Conservation (phyloP, 1,284 basidiomycete genomes). For the Omphalotus olearius region DNA sequence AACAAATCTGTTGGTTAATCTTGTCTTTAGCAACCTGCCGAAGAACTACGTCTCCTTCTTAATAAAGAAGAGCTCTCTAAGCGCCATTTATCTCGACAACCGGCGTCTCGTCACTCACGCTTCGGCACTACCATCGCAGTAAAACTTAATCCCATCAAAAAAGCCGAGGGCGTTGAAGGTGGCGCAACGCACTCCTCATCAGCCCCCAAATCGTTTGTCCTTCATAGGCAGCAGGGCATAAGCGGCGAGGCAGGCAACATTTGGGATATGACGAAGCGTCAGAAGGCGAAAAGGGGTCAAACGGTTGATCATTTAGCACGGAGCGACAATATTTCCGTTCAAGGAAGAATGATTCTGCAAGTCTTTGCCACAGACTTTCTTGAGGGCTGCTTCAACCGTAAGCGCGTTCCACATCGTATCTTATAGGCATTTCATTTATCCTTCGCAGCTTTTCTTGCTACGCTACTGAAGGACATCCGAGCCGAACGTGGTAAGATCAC, state of each 20-base stretch:
- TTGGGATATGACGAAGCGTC: constrained; percentile 76
- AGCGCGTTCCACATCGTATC: constrained; percentile 26
- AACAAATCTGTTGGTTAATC: constrained; percentile 8
- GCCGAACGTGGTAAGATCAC: constrained; percentile 87
- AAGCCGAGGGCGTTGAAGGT: constrained; percentile 22
- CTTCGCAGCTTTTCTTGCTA: constrained; percentile 70
- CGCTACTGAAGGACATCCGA: constrained; percentile 87
- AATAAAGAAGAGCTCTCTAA: constrained; percentile 65
- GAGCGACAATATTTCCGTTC: constrained; percentile 68
- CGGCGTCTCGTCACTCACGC: constrained; percentile 83
- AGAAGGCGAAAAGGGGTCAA: constrained; percentile 56
- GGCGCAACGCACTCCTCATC: constrained; percentile 27
- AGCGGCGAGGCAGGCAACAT: constrained; percentile 69
- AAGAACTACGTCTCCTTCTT: constrained; percentile 68
- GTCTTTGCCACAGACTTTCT: constrained; percentile 70
- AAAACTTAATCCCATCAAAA: constrained; percentile 56
- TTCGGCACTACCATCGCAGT: constrained; percentile 92
- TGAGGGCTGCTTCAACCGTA: constrained; percentile 83
- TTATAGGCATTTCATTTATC: constrained; percentile 4
- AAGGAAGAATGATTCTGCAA: constrained; percentile 68
- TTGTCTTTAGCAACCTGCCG: constrained; percentile 53
- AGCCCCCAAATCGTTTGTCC: constrained; percentile 49
- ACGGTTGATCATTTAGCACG: constrained; percentile 71
- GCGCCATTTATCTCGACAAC: constrained; percentile 51
- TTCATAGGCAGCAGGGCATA: constrained; percentile 84